Conservation (phyloP, 2,329 filamentous ascomycete species). For the Penicillium sp. region DNA sequence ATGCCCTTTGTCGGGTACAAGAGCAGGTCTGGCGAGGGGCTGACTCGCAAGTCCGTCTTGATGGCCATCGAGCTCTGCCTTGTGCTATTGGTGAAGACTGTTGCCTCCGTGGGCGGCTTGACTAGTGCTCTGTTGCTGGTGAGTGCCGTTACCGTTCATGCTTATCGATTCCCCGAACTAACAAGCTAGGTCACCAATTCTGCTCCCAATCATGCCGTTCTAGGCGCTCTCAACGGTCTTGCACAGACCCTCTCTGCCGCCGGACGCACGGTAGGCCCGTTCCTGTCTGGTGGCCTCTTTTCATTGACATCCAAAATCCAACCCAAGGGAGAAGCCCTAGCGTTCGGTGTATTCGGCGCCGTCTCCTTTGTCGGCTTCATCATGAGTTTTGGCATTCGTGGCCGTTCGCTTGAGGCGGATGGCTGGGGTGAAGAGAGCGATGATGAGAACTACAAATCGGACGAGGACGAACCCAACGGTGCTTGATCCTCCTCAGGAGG, state of each 20-base stretch:
- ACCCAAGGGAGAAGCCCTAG: conserved; percentile 78
- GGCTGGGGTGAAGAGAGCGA: conserved; percentile 50
- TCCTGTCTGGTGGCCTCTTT: conserved; percentile 83
- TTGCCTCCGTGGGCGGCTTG: conserved; percentile 82
- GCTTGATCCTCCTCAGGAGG: conserved; percentile 7
- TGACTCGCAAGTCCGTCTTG: conserved; percentile 64
- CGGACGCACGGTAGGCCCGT: conserved; percentile 82
- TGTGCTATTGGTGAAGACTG: conserved; percentile 81
- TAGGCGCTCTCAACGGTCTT: conserved; percentile 88
- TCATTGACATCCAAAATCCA: conserved; percentile 69
- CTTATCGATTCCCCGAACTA: not conserved
- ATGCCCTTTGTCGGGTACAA: conserved; percentile 90
- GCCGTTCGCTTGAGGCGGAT: conserved; percentile 58
- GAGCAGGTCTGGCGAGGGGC: conserved; percentile 56
- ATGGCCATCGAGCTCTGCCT: conserved; percentile 77
- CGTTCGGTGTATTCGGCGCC: conserved; percentile 84
- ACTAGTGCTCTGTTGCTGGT: conserved; percentile 86
- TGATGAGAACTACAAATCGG: conserved; percentile 44
- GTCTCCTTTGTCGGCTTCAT: conserved; percentile 77
- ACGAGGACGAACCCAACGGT: conserved; percentile 43
- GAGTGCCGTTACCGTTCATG: conserved; percentile 39
- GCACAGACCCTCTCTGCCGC: conserved; percentile 91
- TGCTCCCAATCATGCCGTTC: conserved; percentile 75
- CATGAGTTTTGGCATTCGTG: conserved; percentile 73
- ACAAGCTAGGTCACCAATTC: conserved; percentile 79